Evolutionary conservation across 2,329 filamentous ascomycete genomes (phyloP).

Genomic region (Chrysosphaeria jannelii): DNA sequence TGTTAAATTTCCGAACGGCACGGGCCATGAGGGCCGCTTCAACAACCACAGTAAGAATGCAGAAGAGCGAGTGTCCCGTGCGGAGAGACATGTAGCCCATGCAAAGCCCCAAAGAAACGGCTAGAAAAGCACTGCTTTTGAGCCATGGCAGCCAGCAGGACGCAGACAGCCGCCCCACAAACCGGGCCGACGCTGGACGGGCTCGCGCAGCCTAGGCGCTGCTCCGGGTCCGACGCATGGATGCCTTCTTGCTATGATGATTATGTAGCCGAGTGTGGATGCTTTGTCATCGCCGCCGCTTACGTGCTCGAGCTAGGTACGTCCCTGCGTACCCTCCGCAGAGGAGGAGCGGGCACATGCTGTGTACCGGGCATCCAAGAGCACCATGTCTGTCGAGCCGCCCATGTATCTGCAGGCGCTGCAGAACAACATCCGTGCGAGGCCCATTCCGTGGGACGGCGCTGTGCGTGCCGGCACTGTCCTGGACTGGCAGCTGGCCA

Average conservation of each 20-base stretch:
- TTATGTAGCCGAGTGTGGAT: neutral
- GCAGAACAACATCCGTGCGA: constrained; percentile 87
- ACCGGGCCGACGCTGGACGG: neutral
- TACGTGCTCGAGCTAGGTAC: neutral
- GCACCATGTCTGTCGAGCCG: constrained; percentile 61
- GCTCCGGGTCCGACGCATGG: neutral
- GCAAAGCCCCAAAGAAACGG: too few relatives aligned
- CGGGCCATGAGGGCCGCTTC: too few relatives aligned
- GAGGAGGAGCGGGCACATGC: neutral
- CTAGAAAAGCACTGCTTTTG: too few relatives aligned
- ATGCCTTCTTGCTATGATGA: neutral
- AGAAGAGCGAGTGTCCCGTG: too few relatives aligned
- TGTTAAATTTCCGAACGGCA: too few relatives aligned
- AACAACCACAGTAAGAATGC: too few relatives aligned
- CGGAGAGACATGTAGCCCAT: too few relatives aligned
- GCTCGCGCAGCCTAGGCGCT: neutral
- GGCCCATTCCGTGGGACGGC: constrained; percentile 93
- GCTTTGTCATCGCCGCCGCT: neutral
- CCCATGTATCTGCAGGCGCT: constrained; percentile 62
- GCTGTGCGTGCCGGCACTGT: constrained; percentile 80
- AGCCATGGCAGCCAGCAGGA: too few relatives aligned
- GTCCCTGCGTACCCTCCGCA: neutral
- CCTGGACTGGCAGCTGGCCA: constrained; percentile 75
- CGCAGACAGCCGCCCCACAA: too few relatives aligned
- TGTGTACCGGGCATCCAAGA: neutral